Percentiles rank a stretch among this genome's conserved stretches.
These are phyloP conservation scores for Panus rudis DNA, from an alignment of 768 basidiomycete genomes.

Conservation along the genomic window DNA sequence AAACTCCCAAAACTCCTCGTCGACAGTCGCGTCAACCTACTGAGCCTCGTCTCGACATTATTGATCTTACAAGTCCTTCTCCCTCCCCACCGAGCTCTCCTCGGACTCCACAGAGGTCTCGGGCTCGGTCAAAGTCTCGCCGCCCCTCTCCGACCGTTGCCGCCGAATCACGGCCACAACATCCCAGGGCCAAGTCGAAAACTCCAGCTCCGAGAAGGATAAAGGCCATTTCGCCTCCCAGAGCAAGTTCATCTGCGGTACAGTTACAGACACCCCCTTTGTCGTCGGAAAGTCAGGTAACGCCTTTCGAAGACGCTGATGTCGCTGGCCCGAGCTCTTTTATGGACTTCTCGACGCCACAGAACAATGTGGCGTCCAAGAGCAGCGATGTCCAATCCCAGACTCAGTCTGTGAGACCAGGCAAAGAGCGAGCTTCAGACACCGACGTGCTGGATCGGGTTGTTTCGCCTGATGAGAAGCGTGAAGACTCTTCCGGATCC, in stretches of 20 bases:
- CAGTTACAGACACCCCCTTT: too few species aligned
- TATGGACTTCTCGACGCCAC: not conserved
- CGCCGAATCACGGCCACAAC: not conserved
- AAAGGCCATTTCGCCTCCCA: too few species aligned
- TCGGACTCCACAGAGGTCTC: too few species aligned
- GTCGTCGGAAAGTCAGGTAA: too few species aligned
- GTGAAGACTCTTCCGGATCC: too few species aligned
- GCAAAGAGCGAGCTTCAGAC: too few species aligned
- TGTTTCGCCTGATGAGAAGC: too few species aligned
- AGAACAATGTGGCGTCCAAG: not conserved
- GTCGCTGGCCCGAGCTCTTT: too few species aligned
- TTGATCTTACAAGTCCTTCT: conserved; percentile 5
- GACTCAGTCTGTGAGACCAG: conserved; percentile 5
- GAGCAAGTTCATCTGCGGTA: too few species aligned
- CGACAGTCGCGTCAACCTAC: conserved; percentile 1
- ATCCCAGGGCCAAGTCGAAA: not conserved
- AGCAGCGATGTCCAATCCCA: conserved; percentile 3
- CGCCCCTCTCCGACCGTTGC: not conserved
- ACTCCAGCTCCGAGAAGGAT: too few species aligned
- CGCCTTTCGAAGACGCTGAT: too few species aligned
- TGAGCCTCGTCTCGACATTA: not conserved
- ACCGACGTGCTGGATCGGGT: too few species aligned
- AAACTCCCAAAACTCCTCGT: conserved; percentile 2
- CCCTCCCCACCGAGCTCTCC: conserved; percentile 4
- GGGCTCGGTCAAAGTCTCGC: not conserved